A percentile compares a stretch with the other conserved stretches of the same genome.
Evolutionary conservation across 2,329 filamentous ascomycete genomes (phyloP).

Genomic region (Colletotrichum orchidophilum): DNA sequence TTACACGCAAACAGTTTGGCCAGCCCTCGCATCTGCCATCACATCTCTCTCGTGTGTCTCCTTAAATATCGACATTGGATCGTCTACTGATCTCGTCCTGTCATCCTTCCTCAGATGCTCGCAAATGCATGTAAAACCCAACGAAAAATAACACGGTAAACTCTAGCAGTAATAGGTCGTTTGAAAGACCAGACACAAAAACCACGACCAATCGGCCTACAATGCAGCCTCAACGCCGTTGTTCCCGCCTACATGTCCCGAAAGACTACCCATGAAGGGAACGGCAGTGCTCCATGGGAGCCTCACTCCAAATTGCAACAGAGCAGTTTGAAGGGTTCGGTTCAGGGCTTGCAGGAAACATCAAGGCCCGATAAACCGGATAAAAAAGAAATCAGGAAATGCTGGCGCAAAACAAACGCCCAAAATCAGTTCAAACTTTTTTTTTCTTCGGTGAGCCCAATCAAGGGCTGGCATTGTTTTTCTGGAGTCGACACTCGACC

Average conservation of each 20-base stretch:
- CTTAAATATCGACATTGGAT: conserved; percentile 10
- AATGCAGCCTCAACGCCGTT: conserved; percentile 32
- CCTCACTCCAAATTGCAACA: background rate
- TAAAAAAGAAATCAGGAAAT: conserved; percentile 15
- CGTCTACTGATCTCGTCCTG: conserved; percentile 10
- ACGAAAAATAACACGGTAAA: conserved; percentile 4
- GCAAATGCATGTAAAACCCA: conserved; percentile 21
- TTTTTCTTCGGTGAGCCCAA: conserved; percentile 24
- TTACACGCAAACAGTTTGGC: background rate
- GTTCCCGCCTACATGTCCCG: background rate
- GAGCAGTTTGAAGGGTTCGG: background rate
- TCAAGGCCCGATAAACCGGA: background rate
- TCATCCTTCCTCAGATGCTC: conserved; percentile 20
- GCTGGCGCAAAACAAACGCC: conserved; percentile 19
- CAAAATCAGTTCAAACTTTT: conserved; percentile 30
- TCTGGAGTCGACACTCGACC: conserved; percentile 12
- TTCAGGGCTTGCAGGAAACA: background rate
- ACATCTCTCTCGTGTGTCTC: conserved; percentile 20
- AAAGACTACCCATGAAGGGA: background rate
- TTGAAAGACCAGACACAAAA: background rate
- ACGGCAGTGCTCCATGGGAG: background rate
- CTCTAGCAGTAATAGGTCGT: conserved; percentile 15
- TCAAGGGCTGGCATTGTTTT: conserved; percentile 15
- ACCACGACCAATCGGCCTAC: conserved; percentile 16
- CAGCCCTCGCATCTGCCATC: conserved; percentile 9